Evolutionary conservation across 495 filamentous ascomycete species (phyloP).

Genomic region (Neurospora sp.): DNA sequence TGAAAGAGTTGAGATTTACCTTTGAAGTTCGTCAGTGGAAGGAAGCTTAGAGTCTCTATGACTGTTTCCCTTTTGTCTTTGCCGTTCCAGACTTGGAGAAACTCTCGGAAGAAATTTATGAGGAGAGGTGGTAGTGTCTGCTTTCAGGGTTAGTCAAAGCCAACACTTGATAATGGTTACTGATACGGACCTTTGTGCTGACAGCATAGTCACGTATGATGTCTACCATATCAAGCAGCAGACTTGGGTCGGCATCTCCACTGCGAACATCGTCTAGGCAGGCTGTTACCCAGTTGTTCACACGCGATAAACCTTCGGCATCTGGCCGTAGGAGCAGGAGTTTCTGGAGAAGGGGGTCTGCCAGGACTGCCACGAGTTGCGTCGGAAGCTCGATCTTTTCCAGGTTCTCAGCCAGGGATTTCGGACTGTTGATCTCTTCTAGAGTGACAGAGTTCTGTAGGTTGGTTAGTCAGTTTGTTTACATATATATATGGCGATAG

Average conservation of each 20-base stretch:
- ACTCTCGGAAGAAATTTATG: constrained; percentile 50
- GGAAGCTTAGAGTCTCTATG: constrained; percentile 53
- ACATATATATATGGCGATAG: background rate
- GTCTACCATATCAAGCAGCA: constrained; percentile 46
- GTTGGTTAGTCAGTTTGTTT: background rate
- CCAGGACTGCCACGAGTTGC: constrained; percentile 66
- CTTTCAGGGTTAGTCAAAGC: background rate
- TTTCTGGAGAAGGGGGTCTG: constrained; percentile 70
- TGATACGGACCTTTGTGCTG: constrained; percentile 49
- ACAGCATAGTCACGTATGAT: constrained; percentile 48
- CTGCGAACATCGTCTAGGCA: constrained; percentile 49
- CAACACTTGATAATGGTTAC: background rate
- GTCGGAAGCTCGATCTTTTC: constrained; percentile 74
- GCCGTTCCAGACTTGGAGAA: constrained; percentile 62
- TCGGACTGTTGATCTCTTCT: constrained; percentile 66
- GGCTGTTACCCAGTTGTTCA: constrained; percentile 56
- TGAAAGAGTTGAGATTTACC: constrained; percentile 21
- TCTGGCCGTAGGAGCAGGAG: constrained; percentile 55
- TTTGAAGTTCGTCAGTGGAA: constrained; percentile 50
- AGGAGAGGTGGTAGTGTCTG: constrained; percentile 53
- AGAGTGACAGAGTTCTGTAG: constrained; percentile 52
- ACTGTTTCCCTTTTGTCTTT: constrained; percentile 45
- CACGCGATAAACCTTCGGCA: constrained; percentile 41
- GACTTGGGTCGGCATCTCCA: constrained; percentile 37
- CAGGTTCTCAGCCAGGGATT: constrained; percentile 62